Percentiles rank a stretch among this genome's conserved stretches.
Evolutionary conservation across 2,329 filamentous ascomycete species (phyloP).

Genomic region (Ceratocystis variospora): DNA sequence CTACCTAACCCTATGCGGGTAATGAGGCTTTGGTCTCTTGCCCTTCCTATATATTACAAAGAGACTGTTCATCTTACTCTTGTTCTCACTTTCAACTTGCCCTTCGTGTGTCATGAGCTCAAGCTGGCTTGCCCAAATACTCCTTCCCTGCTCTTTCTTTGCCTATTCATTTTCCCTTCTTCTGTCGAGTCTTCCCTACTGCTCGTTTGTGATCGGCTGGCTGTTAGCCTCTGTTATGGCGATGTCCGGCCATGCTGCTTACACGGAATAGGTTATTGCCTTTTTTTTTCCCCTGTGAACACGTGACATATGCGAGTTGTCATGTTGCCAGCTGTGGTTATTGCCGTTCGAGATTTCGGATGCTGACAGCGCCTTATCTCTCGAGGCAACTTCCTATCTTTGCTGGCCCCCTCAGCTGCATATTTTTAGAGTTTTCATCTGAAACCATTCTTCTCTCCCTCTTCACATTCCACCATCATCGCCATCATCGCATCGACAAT

Average conservation of each 20-base stretch:
- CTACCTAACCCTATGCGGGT: not conserved
- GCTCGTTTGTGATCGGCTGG: too few species aligned
- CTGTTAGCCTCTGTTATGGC: too few species aligned
- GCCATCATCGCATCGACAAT: not conserved
- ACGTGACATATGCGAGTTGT: not conserved
- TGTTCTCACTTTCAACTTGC: not conserved
- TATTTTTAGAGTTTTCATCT: not conserved
- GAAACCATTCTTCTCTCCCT: not conserved
- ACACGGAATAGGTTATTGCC: not conserved
- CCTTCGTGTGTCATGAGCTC: not conserved
- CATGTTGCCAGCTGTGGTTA: not conserved
- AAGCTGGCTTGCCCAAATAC: not conserved
- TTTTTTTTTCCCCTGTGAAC: not conserved
- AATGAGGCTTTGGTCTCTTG: not conserved
- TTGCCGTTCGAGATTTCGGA: not conserved
- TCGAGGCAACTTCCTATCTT: not conserved
- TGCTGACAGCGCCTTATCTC: not conserved
- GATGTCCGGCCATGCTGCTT: too few species aligned
- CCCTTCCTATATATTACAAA: not conserved
- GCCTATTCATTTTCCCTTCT: not conserved
- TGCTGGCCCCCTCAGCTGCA: not conserved
- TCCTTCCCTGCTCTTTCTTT: not conserved
- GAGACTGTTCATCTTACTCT: not conserved
- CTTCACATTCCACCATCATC: not conserved
- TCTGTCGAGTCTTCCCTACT: not conserved